Conservation (phyloP, 2,329 filamentous ascomycete genomes). For the Biscogniauxia sp. region DNA sequence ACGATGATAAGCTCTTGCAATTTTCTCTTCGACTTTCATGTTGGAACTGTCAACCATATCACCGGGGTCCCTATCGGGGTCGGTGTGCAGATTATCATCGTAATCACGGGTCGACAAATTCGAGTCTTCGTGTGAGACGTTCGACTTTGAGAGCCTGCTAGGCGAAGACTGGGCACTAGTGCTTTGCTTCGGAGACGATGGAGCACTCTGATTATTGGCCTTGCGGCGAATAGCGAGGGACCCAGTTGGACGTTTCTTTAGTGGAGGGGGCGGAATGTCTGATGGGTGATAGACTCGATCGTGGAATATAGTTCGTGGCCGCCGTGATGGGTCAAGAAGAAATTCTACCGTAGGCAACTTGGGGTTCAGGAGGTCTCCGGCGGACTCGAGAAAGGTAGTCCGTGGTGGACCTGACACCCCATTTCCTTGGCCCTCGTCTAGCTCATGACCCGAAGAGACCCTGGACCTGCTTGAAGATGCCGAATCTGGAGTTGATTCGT, state of each 20-base stretch:
- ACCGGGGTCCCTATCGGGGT: constrained; percentile 43
- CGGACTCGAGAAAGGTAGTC: constrained; percentile 93
- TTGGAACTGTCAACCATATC: constrained; percentile 57
- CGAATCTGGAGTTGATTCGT: constrained; percentile 35
- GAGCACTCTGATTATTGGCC: constrained; percentile 23
- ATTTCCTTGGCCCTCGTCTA: constrained; percentile 40
- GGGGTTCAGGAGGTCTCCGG: constrained; percentile 87
- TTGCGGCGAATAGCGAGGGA: constrained; percentile 34
- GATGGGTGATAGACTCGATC: constrained; percentile 91
- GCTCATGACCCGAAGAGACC: constrained; percentile 51
- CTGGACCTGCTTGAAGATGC: constrained; percentile 37
- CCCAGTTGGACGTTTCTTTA: constrained; percentile 51
- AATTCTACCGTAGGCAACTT: constrained; percentile 80
- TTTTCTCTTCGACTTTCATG: constrained; percentile 97
- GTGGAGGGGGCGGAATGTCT: constrained; percentile 82
- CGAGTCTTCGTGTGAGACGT: constrained; percentile 42
- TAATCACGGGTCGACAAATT: constrained; percentile 47
- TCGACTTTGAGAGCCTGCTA: constrained; percentile 24
- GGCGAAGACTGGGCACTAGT: constrained; percentile 36
- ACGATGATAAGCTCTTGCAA: constrained; percentile 89
- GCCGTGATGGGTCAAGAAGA: constrained; percentile 76
- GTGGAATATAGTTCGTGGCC: constrained; percentile 91
- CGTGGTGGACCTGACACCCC: constrained; percentile 71
- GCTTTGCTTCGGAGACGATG: constrained; percentile 23
- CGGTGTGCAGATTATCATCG: constrained; percentile 49